These are phyloP conservation scores for Penicillium salamii DNA, from an alignment of 495 filamentous ascomycete species.

Conservation along the genomic window DNA sequence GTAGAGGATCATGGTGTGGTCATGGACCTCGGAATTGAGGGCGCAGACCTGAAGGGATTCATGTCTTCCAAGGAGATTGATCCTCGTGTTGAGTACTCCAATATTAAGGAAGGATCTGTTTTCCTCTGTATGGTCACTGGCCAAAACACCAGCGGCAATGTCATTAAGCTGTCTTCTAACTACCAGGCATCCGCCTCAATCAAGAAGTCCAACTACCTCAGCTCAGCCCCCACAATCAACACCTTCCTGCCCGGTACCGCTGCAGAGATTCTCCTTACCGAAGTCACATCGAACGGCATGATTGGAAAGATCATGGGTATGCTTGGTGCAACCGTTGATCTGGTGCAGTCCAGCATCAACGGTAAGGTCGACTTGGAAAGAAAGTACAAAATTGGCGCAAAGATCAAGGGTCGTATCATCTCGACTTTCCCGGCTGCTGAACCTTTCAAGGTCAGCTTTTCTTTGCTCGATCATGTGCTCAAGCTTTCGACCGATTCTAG, in stretches of 20 bases:
- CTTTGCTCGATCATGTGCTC: conserved; percentile 77
- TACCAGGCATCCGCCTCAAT: conserved; percentile 61
- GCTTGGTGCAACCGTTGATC: conserved; percentile 82
- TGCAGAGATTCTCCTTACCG: conserved; percentile 79
- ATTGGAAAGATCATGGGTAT: conserved; percentile 90
- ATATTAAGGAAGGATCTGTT: conserved; percentile 74
- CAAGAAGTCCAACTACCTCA: conserved; percentile 66
- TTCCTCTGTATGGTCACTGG: conserved; percentile 79
- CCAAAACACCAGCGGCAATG: conserved; percentile 71
- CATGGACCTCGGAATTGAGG: conserved; percentile 82
- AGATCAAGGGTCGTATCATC: conserved; percentile 81
- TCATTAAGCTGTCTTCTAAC: conserved; percentile 82
- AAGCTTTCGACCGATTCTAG: conserved; percentile 54
- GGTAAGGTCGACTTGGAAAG: conserved; percentile 63
- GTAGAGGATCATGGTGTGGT: conserved; percentile 93
- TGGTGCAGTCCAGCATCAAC: conserved; percentile 79
- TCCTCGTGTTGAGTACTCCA: conserved; percentile 51
- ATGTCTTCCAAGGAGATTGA: conserved; percentile 84
- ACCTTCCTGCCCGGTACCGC: conserved; percentile 87
- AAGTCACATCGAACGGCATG: conserved; percentile 57
- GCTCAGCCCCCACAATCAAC: conserved; percentile 78
- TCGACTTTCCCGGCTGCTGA: conserved; percentile 78
- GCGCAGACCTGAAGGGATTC: conserved; percentile 70
- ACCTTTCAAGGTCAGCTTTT: conserved; percentile 78
- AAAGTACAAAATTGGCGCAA: conserved; percentile 75